Evolutionary conservation across 2,329 filamentous ascomycete species (phyloP), one percentile per base, ranked within the genome.

Genomic region (Fusarium chuoi): DNA sequence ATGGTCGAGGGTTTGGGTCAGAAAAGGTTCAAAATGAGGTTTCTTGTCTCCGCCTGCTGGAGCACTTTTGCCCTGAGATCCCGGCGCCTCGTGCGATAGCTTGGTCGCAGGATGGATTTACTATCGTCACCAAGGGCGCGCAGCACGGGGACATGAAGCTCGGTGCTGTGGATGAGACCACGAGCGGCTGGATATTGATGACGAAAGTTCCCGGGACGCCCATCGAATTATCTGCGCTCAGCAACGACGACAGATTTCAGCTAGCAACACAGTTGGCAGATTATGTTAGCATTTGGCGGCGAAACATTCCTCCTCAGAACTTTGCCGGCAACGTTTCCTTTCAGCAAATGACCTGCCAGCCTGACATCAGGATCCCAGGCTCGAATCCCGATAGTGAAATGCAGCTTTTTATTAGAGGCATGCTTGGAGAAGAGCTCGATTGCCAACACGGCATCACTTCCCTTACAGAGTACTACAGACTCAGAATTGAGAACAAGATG

Each of bases 1-100:
- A 62, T n/a, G 68, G 68, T 12, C 52, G 61, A 5, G 56, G 36
- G 7, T 71, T 65, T 36, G 52, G 54, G 6, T 10, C 58, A 1
- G 56, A 62, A 8, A 71, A 69, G 4, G 48, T 65, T 1, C 41
- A 69, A 18, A 69, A 69, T 13, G 68, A 71, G 26, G 56, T 71
- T 10, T 42, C 65, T 20, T 71, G 56, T 35, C 12, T 71, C 8
- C 35, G 14, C 2, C 36, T 71, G 13, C 7, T 71, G 5, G 28
- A 62, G 10, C 20, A 11, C 9, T 49, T 56, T 26, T 71, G 65
- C 17, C 41, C 41, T 2, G 12, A 7, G 5, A 30, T 65, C 0
- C 61, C 66, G 1, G 20, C 22, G 0, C 61, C 68, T 13, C 38
- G 3, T 8, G 28, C 15, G 3, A 11, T 69, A 8, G 68, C 68